Evolutionary conservation across 352 stramenopile species (phyloP).

Genomic region (Thalassiosira allenii): DNA sequence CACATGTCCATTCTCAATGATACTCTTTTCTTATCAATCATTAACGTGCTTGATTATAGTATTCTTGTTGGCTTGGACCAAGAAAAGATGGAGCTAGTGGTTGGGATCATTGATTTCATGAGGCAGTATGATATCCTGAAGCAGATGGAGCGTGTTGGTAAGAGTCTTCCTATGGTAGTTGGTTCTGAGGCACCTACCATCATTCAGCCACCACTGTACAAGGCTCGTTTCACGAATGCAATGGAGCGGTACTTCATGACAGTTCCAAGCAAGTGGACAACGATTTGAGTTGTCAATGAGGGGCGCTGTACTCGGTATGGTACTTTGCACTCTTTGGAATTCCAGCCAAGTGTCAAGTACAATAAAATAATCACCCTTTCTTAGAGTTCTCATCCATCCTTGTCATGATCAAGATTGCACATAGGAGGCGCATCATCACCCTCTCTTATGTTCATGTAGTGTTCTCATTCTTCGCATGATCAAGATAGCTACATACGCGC

Average conservation of each 20-base stretch:
- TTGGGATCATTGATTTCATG: conserved; percentile 99
- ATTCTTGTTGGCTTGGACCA: conserved; percentile 95
- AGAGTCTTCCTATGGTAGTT: conserved; percentile 98
- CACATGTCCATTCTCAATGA: conserved; percentile 95
- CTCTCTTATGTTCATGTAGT: too few relatives aligned
- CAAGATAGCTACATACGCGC: too few relatives aligned
- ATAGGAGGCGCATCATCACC: too few relatives aligned
- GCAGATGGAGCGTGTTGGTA: conserved; percentile 97
- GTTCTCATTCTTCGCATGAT: too few relatives aligned
- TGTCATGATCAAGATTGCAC: too few relatives aligned
- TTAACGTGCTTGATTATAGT: conserved; percentile 99
- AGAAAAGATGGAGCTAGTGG: conserved; percentile 89
- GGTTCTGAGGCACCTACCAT: conserved; percentile 95
- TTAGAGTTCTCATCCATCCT: too few relatives aligned
- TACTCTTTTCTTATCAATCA: conserved; percentile 96
- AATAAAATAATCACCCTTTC: too few relatives aligned
- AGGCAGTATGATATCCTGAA: conserved; percentile 99
- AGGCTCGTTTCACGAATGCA: conserved; percentile 93
- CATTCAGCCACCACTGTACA: conserved; percentile 96
- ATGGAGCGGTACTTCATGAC: conserved; percentile 98
- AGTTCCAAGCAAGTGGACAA: conserved; percentile 89
- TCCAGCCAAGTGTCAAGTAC: too few relatives aligned
- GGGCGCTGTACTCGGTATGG: background rate
- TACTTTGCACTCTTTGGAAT: background rate
- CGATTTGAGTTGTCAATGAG: conserved; percentile 60